Conservation (phyloP, 805 yeast genomes). For the Yamadazyma phyllophila region DNA sequence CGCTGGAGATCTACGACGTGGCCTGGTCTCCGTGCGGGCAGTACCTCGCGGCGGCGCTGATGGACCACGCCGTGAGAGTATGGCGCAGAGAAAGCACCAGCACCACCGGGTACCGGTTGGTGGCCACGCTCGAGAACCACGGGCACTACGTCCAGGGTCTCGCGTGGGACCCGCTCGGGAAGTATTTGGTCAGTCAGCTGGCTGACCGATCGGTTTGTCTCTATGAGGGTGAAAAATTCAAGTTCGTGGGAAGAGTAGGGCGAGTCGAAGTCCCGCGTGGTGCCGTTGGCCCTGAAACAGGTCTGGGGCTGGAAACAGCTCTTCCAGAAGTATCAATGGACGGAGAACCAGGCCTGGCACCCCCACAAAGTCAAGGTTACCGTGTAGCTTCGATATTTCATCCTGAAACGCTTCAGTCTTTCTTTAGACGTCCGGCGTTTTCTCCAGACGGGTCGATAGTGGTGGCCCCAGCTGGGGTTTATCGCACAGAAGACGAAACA, state of each 20-base stretch:
- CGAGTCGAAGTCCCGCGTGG: not conserved
- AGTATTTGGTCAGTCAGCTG: conserved; percentile 79
- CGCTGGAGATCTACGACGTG: conserved; percentile 84
- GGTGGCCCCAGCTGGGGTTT: conserved; percentile 70
- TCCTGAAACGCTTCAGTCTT: conserved; percentile 84
- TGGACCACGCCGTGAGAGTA: conserved; percentile 81
- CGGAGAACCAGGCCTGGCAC: too few relatives aligned
- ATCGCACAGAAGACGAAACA: conserved; percentile 27
- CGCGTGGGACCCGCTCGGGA: conserved; percentile 86
- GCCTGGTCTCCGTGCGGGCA: conserved; percentile 88
- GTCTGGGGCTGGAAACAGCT: not conserved
- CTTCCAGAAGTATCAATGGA: too few relatives aligned
- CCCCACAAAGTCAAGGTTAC: not conserved
- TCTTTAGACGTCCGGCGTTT: conserved; percentile 80
- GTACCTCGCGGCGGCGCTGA: conserved; percentile 81
- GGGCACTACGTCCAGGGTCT: conserved; percentile 94
- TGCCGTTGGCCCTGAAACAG: conserved; percentile 7
- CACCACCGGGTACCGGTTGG: not conserved
- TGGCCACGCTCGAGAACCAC: conserved; percentile 38
- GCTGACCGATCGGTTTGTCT: conserved; percentile 83
- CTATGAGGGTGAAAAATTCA: conserved; percentile 38
- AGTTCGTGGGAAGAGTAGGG: conserved; percentile 17
- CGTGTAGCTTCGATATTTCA: conserved; percentile 49
- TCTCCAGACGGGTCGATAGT: conserved; percentile 88
- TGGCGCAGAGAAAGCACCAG: conserved; percentile 20